These are phyloP conservation scores for Metschnikowia hibisci DNA, from an alignment of 805 yeast species.

Conservation along the genomic window DNA sequence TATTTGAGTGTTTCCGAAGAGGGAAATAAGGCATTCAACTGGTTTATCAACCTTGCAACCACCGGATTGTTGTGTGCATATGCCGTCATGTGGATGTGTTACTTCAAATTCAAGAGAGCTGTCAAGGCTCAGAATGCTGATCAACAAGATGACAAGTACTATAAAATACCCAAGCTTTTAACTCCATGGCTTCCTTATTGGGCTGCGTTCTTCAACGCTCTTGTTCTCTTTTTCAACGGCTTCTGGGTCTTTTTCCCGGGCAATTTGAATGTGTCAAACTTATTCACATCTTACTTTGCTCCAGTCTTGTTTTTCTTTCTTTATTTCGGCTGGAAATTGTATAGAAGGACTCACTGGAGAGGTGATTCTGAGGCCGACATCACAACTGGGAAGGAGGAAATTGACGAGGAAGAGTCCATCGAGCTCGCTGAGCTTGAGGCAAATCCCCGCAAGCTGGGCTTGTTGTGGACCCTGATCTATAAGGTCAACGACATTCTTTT, in stretches of 20 bases:
- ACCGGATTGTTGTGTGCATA: slow-evolving; percentile 61
- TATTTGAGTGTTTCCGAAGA: slow-evolving; percentile 44
- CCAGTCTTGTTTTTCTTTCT: slow-evolving; percentile 46
- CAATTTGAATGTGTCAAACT: slow-evolving; percentile 28
- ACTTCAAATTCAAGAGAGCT: slow-evolving; percentile 41
- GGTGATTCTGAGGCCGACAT: slow-evolving; percentile 51
- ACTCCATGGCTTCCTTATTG: slow-evolving; percentile 17
- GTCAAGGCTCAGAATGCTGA: slow-evolving; percentile 38
- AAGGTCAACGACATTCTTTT: slow-evolving; percentile 23
- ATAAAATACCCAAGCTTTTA: slow-evolving; percentile 14
- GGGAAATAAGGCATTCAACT: slow-evolving; percentile 61
- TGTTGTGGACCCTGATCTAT: slow-evolving; percentile 20
- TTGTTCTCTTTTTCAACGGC: slow-evolving; percentile 38
- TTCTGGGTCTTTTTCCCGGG: slow-evolving; percentile 41
- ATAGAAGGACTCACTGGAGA: slow-evolving; percentile 45
- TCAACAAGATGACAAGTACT: slow-evolving; percentile 13
- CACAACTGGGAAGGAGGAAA: slow-evolving; percentile 49
- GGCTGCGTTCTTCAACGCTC: slow-evolving; percentile 18
- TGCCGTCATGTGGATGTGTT: slow-evolving; percentile 52
- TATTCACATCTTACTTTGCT: slow-evolving; percentile 37
- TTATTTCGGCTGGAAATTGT: slow-evolving; percentile 49
- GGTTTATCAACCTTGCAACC: slow-evolving; percentile 67
- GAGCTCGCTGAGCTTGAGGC: slow-evolving; percentile 22
- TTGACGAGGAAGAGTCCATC: slow-evolving; percentile 54
- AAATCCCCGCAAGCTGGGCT: slow-evolving; percentile 21